These are phyloP conservation scores for Fallopia convolvulus DNA, from an alignment of 148 eudicot species.

Conservation along the genomic window DNA sequence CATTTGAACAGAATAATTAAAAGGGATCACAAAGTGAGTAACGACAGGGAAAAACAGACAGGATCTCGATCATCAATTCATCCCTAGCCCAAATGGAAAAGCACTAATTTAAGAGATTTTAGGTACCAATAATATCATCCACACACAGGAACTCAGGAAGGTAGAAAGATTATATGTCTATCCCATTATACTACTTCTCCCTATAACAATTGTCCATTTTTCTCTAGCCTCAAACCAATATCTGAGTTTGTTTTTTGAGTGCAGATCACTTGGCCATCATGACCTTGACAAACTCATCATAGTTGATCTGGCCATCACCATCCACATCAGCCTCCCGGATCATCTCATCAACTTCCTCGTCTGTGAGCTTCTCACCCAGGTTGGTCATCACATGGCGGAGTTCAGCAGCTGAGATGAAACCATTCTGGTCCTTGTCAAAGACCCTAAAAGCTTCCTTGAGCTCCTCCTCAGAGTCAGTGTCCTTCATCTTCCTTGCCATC, in stretches of 20 bases:
- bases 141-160: background rate
- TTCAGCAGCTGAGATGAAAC: constrained; percentile 25
- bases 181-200: background rate
- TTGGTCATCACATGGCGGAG: constrained; percentile 25
- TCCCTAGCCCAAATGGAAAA: background rate
- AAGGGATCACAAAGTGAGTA: background rate
- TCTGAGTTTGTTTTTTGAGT: background rate
- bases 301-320: constrained; percentile 29
- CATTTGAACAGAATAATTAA: background rate
- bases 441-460: constrained; percentile 24
- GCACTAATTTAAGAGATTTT: background rate
- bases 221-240: background rate
- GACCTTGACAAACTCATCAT: constrained; percentile 23
- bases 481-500: constrained; percentile 25
- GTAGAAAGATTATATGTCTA: background rate
- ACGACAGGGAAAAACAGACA: background rate
- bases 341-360: constrained; percentile 27
- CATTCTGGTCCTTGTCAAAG: constrained; percentile 24
- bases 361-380: constrained; percentile 24
- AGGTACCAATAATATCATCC: background rate
- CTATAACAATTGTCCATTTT: background rate
- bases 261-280: constrained; percentile 19
- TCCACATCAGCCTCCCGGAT: constrained; percentile 24
- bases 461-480: constrained; percentile 22
- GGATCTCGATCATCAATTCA: background rate